Conservation (phyloP, 352 stramenopile species). For the Pythium rhizo-oryzae region DNA sequence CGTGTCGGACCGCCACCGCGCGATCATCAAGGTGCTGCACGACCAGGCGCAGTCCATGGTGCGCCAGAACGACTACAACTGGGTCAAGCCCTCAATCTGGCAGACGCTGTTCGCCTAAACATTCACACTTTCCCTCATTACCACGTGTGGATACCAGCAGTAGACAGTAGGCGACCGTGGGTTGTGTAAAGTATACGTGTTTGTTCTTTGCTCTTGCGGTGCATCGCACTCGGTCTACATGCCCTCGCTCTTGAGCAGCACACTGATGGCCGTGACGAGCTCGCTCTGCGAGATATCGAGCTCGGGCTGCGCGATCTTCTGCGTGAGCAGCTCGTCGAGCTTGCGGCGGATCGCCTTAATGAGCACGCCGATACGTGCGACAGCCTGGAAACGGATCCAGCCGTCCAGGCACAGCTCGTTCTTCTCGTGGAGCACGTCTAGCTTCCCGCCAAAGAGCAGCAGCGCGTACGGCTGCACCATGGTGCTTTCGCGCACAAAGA, state of each 20-base stretch:
- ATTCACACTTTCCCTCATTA: background rate
- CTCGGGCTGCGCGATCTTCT: conserved; percentile 94
- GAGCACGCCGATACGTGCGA: conserved; percentile 94
- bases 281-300: conserved; percentile 90
- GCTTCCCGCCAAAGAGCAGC: conserved; percentile 96
- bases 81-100: conserved; percentile 92
- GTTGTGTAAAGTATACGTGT: conserved; percentile 23
- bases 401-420: conserved; percentile 82
- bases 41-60: conserved; percentile 81
- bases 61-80: conserved; percentile 92
- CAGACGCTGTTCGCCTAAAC: conserved; percentile 79
- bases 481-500: conserved; percentile 97
- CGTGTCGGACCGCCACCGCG: conserved; percentile 68
- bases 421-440: conserved; percentile 93
- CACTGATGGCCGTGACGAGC: conserved; percentile 79
- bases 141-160: background rate
- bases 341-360: conserved; percentile 96
- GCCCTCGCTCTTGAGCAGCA: conserved; percentile 81
- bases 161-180: conserved; percentile 4
- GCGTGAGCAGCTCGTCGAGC: conserved; percentile 92
- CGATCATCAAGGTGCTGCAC: conserved; percentile 79
- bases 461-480: conserved; percentile 97
- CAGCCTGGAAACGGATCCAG: conserved; percentile 95
- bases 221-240: conserved; percentile 67
- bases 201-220: background rate